Base-by-base conservation (phyloP, 192 early-diverging fungal genomes). In the Ambispora gerdemannii region DNA sequence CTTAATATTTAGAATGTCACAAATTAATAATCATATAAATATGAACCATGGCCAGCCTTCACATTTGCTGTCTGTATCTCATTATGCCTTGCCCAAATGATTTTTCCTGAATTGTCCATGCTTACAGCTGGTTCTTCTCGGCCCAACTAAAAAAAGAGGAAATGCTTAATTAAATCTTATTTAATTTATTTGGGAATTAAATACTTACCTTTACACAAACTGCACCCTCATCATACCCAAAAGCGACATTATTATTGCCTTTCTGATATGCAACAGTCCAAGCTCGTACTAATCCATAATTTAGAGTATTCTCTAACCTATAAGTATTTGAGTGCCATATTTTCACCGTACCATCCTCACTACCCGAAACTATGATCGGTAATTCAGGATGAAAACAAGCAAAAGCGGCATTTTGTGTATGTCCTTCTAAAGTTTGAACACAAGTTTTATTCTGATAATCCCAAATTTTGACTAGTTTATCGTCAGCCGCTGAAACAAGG, bases 381-480 rank as follows among this genome's bases (percentile, higher is more conserved):
- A 98, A 82, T n/a, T 90, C 88, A 1, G 97, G 97, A 74, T 99
- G 97, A 83, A 90, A 99, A 8, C 84, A 81, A 8, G 93, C 92
- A 50, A 93, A 88, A 17, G 87, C 92, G 4, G 96, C 95, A 72
- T 99, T 97, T 56, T 97, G 90, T 7, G 91, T 84, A 78, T 99
- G 97, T 7, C 97, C 97, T 79, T 98, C 95, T 63, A 99, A 86
- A 6, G 96, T 99, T 79, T 96, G 95, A 15, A 99, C 95, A 76
- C 96, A 98, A 20, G 93, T 94, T 80, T 97, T 98, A 87, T 98
- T 99, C 75, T 98, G 96, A 77, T 98, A 98, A 77, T 99, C 97
- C 97, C 97, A 99, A 34, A 99, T 90, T 67, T 97, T 97, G 72
- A 93, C 87, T 33, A 88, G 67, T 35, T 89, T 91, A 80, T 99